These are phyloP conservation scores for Talaromyces nanjingensis DNA, from an alignment of 495 filamentous ascomycete species.

Conservation along the genomic window DNA sequence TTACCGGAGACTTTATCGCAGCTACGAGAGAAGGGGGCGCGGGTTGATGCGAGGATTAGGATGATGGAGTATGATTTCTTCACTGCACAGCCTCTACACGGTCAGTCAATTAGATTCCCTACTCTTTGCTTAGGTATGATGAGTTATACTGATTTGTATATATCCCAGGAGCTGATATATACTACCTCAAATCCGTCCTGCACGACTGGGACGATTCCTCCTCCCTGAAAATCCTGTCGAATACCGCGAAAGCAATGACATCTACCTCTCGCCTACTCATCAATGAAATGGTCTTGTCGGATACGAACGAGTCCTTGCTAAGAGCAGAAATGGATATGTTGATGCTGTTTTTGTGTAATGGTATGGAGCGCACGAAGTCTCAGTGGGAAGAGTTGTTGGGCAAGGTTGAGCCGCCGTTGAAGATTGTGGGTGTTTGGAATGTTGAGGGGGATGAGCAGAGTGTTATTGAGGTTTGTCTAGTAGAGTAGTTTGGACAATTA, in stretches of 20 bases:
- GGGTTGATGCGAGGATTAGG: conserved; percentile 22
- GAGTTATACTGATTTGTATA: neutral
- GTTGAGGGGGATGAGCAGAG: neutral
- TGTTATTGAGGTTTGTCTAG: conserved; percentile 1
- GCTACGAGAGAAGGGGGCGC: neutral
- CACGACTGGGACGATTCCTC: conserved; percentile 40
- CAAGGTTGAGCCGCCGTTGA: neutral
- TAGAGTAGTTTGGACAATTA: neutral
- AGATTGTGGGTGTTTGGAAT: neutral
- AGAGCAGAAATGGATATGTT: conserved; percentile 9
- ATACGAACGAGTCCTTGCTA: conserved; percentile 14
- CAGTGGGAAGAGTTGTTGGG: conserved; percentile 6
- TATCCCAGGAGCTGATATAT: conserved; percentile 29
- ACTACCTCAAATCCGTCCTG: conserved; percentile 37
- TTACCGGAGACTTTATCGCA: conserved; percentile 25
- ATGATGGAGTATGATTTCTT: conserved; percentile 32
- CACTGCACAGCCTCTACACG: conserved; percentile 35
- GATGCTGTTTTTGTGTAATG: conserved; percentile 12
- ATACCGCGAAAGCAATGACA: conserved; percentile 29
- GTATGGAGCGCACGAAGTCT: conserved; percentile 8
- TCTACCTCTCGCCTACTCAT: conserved; percentile 37
- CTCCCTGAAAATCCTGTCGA: conserved; percentile 27
- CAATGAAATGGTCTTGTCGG: conserved; percentile 37
- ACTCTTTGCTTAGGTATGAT: neutral
- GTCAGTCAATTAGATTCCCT: conserved; percentile 15